These are phyloP conservation scores for Didymella keratinophila DNA, from an alignment of 2,329 filamentous ascomycete species.

Conservation along the genomic window DNA sequence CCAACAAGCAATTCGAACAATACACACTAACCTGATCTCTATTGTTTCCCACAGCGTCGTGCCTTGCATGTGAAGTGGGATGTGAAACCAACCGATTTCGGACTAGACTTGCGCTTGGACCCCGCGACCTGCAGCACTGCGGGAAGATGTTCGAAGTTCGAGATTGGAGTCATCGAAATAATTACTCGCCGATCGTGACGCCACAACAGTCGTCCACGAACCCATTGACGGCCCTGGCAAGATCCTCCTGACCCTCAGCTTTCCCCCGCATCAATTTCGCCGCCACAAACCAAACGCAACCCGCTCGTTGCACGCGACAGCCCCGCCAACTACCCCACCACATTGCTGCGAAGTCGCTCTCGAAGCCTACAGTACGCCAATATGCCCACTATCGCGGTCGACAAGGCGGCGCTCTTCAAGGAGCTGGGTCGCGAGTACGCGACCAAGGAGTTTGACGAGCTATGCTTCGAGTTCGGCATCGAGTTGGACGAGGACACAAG, in stretches of 20 bases:
- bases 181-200: conserved; percentile 13
- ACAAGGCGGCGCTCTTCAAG: conserved; percentile 95
- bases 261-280: background rate
- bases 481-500: conserved; percentile 87
- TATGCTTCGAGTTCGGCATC: conserved; percentile 98
- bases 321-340: conserved; percentile 46
- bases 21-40: background rate
- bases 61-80: conserved; percentile 12
- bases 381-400: conserved; percentile 96
- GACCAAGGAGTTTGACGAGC: conserved; percentile 91
- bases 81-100: conserved; percentile 1
- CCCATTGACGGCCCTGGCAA: conserved; percentile 3
- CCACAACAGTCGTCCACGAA: conserved; percentile 14
- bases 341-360: conserved; percentile 21
- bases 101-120: conserved; percentile 10
- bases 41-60: background rate
- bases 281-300: conserved; percentile 24
- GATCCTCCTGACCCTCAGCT: background rate
- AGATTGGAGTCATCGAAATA: conserved; percentile 23
- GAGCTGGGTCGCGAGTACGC: conserved; percentile 91
- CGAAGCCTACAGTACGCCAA: conserved; percentile 45
- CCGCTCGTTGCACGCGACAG: conserved; percentile 31
- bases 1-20: conserved; percentile 23
- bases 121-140: conserved; percentile 10
- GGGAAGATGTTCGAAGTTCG: conserved; percentile 17